Percentiles rank a stretch among this genome's conserved stretches.
Conservation (phyloP, 2,329 filamentous ascomycete species). For the Sporothrix inflata region DNA sequence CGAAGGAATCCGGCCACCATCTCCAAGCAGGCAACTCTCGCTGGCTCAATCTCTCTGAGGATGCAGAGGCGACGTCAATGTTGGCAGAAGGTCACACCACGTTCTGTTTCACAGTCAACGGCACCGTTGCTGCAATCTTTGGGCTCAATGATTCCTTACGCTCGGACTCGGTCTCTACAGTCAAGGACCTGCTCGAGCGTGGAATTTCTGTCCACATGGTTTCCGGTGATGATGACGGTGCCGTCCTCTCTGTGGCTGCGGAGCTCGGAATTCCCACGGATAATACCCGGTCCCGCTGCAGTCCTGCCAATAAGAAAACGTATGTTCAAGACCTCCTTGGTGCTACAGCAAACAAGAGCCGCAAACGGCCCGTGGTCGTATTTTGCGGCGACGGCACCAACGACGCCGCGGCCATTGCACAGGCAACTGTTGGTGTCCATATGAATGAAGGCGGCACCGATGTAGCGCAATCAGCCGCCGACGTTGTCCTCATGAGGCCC, state of each 20-base stretch:
- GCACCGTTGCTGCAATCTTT: constrained; percentile 46
- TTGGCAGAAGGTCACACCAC: constrained; percentile 47
- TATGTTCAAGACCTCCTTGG: constrained; percentile 49
- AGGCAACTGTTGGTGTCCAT: constrained; percentile 72
- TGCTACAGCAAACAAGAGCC: neutral
- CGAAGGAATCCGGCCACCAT: constrained; percentile 31
- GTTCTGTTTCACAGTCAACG: constrained; percentile 52
- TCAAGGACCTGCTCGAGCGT: constrained; percentile 44
- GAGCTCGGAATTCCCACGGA: constrained; percentile 46
- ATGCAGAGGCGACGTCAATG: constrained; percentile 42
- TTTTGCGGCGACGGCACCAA: constrained; percentile 82
- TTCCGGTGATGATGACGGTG: constrained; percentile 57
- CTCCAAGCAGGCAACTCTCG: constrained; percentile 55
- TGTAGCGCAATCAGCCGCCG: constrained; percentile 67
- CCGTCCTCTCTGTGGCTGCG: constrained; percentile 48
- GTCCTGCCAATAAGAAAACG: constrained; percentile 50
- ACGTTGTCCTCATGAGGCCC: constrained; percentile 68
- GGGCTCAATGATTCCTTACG: constrained; percentile 54
- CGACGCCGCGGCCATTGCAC: constrained; percentile 72
- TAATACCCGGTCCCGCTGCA: constrained; percentile 48
- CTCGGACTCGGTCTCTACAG: constrained; percentile 44
- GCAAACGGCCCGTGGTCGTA: constrained; percentile 51
- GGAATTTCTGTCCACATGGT: constrained; percentile 53
- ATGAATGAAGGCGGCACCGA: constrained; percentile 64
- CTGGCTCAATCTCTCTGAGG: constrained; percentile 48